Evolutionary conservation across 495 filamentous ascomycete species (phyloP), one percentile per base, ranked within the genome.

Genomic region (Xylaria telfairii): DNA sequence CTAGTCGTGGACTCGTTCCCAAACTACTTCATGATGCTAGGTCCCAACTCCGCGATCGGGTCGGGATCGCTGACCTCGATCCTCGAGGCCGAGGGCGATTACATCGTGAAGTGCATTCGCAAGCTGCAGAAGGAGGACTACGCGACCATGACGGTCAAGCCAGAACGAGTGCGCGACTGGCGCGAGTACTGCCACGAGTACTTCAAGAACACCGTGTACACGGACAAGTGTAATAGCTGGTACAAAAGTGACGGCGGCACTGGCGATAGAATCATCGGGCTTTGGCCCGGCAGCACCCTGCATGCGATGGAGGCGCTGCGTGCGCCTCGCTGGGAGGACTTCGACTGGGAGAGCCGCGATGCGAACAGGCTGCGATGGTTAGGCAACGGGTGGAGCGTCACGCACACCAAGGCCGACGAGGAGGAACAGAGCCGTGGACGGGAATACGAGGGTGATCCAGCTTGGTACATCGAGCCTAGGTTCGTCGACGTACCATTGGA

Each of bases 41-140:
- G 89, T 0, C 89, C 89, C 3, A 91, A 91, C 72, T 81, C 78
- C 56, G 83, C 84, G 15, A 83, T 88, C 66, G 88, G 88, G 4
- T 85, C 85, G 53, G 89, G 89, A 0, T 85, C 83, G 24, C 74
- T 91, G 34, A 84, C 84, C 9, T 76, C 82, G 46, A 85, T 87
- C 39, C 81, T 92, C 41, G 87, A 90, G 65, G 86, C 86, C 37
- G 82, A 88, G 71, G 80, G 87, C 39, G 89, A 89, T 4, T 93
- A 92, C 73, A 82, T 89, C 53, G 83, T 88, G 19, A 87, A 88
- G 71, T 82, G 89, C 15, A 80, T 93, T 10, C 89, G 90, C 51
- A 93, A 93, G 74, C 63, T 91, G 51, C 89, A 90, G 72, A 87
- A 84, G 41, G 90, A 94, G 75, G 88, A 89, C 19, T 91, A 92